Conservation (phyloP, 140 eudicot species). For the Cichorium intybus region DNA sequence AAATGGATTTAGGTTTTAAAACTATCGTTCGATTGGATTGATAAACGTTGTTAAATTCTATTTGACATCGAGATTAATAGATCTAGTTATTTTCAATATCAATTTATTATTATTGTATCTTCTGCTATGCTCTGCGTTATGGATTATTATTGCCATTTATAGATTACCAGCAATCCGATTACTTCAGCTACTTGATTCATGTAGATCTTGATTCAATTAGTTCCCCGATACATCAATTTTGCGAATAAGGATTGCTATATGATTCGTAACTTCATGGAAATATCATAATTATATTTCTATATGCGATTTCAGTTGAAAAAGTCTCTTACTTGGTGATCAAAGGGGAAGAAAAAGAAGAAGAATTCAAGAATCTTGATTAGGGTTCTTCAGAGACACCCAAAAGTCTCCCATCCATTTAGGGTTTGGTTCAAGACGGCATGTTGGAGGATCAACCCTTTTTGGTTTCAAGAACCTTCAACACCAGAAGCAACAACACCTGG, state of each 20-base stretch:
- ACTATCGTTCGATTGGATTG: conserved; percentile 19
- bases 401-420: conserved; percentile 14
- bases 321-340: conserved; percentile 19
- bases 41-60: background rate
- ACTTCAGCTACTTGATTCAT: conserved; percentile 5
- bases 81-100: conserved; percentile 16
- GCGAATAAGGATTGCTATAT: conserved; percentile 6
- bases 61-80: conserved; percentile 21
- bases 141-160: conserved; percentile 22
- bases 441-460: conserved; percentile 75
- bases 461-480: conserved; percentile 48
- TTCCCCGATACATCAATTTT: conserved; percentile 9
- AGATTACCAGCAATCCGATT: conserved; percentile 22
- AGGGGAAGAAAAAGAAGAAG: background rate
- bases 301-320: conserved; percentile 32
- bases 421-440: conserved; percentile 58
- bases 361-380: conserved; percentile 17
- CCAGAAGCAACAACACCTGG: conserved; percentile 50
- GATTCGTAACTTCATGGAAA: conserved; percentile 12
- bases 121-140: conserved; percentile 15
- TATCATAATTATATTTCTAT: conserved; percentile 3
- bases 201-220: conserved; percentile 29
- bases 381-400: conserved; percentile 4
- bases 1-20: conserved; percentile 14
- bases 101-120: background rate